Evolutionary conservation across 306 rosid species (phyloP), one percentile per base, ranked within the genome.

Genomic region (Glycyrrhiza uralensis): DNA sequence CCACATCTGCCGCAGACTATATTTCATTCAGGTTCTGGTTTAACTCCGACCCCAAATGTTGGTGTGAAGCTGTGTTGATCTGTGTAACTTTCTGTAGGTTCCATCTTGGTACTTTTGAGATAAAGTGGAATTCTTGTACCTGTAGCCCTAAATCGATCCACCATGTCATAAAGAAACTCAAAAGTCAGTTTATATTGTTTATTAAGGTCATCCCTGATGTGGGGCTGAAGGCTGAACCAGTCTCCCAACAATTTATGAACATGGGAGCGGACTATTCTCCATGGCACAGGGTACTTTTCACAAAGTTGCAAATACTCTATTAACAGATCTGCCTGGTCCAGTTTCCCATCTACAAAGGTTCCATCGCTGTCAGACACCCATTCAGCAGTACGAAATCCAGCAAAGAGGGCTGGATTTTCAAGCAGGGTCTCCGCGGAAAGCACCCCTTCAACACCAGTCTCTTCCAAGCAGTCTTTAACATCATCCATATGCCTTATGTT

Each of bases 251-350:
- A 46, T 80, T 87, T 91, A 78, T 95, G 93, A 82, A 91, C 89
- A 51, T 95, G 99, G 18, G 99, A 72, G 7, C 97, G 99, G 15
- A 91, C 88, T 89, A 91, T 95, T 78, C 97, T 79, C 99, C 99
- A 95, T 1, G 97, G 93, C 22, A 95, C 96, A 8, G 92, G 93
- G 59, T 89, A 76, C 58, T 66, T 79, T 73, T 95, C 97, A 69
- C 96, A 95, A 22, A 91, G 87, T 84, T 89, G 87, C 82, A 95
- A 81, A 75, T 95, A 95, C 68, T 95, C 96, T 42, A 91, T 87
- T 22, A 88, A 30, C 13, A 95, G 82, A 81, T 86, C 92, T 32
- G 90, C 91, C 82, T 91, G 96, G 76, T 95, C 93, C 62, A 95
- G 76, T 11, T 81, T 84, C 61, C 87, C 86, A 3, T 84, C 90